A percentile compares a stretch with the other conserved stretches of the same genome.
phyloP scores from a whole-genome alignment of 2,329 filamentous ascomycete genomes.

The Colletotrichum tamarilloi region DNA sequence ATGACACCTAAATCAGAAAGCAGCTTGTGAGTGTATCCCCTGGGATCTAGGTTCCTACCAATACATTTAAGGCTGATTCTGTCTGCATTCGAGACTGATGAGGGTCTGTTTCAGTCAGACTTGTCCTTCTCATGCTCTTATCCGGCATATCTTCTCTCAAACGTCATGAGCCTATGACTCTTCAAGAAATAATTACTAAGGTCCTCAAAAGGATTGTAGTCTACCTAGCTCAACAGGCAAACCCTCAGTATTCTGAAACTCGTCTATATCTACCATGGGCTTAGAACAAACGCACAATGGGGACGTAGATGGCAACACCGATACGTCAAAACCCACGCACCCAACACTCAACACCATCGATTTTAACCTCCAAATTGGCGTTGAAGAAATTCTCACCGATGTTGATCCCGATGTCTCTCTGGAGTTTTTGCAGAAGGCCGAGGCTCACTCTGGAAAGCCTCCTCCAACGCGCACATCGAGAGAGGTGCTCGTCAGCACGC shows the following conservation, averaged over 20 bases:
- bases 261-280: not conserved
- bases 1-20: slow-evolving; percentile 6
- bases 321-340: not conserved
- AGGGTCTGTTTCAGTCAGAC: not conserved
- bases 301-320: not conserved
- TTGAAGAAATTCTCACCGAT: slow-evolving; percentile 38
- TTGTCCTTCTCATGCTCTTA: not conserved
- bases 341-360: slow-evolving; percentile 32
- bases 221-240: accelerated
- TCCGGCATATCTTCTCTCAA: not conserved
- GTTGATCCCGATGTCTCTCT: slow-evolving; percentile 39
- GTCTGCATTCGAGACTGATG: not conserved
- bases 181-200: not conserved
- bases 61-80: not conserved
- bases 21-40: not conserved
- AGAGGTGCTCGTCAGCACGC: slow-evolving; percentile 33
- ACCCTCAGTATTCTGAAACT: not conserved
- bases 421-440: slow-evolving; percentile 37
- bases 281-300: not conserved
- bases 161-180: not conserved
- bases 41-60: not conserved
- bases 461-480: slow-evolving; percentile 27
- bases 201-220: too few species aligned
- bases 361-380: slow-evolving; percentile 35
- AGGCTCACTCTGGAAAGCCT: slow-evolving; percentile 37